Conservation (phyloP, 2,329 filamentous ascomycete genomes). For the Venturia asperata region DNA sequence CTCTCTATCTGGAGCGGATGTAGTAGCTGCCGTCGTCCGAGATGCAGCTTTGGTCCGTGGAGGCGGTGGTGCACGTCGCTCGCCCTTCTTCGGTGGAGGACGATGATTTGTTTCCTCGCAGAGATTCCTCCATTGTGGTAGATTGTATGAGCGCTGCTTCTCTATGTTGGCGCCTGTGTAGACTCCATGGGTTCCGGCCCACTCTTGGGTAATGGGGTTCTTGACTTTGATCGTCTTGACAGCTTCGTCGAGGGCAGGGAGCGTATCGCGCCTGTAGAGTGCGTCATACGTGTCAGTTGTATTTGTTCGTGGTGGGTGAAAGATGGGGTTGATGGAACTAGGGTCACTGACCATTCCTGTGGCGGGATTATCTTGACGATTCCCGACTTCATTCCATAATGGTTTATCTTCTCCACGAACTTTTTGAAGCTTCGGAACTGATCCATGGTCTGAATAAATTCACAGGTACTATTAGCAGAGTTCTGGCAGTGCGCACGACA, state of each 20-base stretch:
- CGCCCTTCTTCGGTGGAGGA: slow-evolving; percentile 82
- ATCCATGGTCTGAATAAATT: slow-evolving; percentile 60
- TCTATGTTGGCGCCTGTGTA: slow-evolving; percentile 97
- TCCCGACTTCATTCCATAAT: slow-evolving; percentile 94
- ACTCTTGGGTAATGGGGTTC: slow-evolving; percentile 97
- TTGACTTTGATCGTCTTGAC: slow-evolving; percentile 90
- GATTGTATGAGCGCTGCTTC: slow-evolving; percentile 90
- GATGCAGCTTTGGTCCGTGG: slow-evolving; percentile 18
- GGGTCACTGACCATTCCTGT: slow-evolving; percentile 69
- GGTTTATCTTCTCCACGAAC: slow-evolving; percentile 84
- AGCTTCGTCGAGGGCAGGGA: slow-evolving; percentile 72
- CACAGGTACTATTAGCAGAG: slow-evolving; percentile 19
- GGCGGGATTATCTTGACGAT: slow-evolving; percentile 96
- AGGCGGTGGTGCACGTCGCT: slow-evolving; percentile 47
- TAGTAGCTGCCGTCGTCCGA: slow-evolving; percentile 24
- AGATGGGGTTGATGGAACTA: slow-evolving; percentile 15
- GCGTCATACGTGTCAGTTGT: slow-evolving; percentile 6
- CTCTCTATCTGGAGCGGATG: slow-evolving; percentile 25
- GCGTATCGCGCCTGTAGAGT: slow-evolving; percentile 53
- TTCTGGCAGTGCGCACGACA: slow-evolving; percentile 12
- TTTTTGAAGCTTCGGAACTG: slow-evolving; percentile 91
- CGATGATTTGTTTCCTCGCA: slow-evolving; percentile 95
- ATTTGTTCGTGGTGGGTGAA: slow-evolving; percentile 13
- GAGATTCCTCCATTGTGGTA: slow-evolving; percentile 90
- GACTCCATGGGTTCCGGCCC: slow-evolving; percentile 88